Base-by-base conservation (phyloP, 176 grass and related monocot genomes). In the Bromus sterilis region DNA sequence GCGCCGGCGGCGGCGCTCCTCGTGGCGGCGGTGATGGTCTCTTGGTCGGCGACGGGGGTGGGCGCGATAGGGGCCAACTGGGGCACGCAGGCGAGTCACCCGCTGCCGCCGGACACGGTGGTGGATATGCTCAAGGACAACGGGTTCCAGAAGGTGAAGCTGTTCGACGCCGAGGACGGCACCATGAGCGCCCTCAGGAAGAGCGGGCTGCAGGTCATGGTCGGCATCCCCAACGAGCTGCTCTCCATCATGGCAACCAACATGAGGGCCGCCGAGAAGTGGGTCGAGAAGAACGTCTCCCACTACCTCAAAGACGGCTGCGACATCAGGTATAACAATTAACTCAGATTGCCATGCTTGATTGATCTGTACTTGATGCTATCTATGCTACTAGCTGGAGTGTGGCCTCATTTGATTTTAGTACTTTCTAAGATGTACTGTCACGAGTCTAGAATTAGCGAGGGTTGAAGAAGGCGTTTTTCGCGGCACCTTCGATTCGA, bases 141-240 rank as follows among this genome's bases (percentile, higher is more conserved):
- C 80, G 93, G 96, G 18, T 95, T 99, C 41, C 79, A 92, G 75
- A 95, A 93, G 86, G 93, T 88, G 73, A 99, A 99, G 89, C 79
- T 99, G 59, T 99, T 99, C 84, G 96, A 99, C 57, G 96, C 92
- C 2, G 96, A 95, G 82, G 96, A 99, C 2, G 86, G 46, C 42
- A 93, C 88, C 62, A 95, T 99, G 96, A 86, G 34, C 84, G 96
- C 96, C 24, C 87, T 99, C 35, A 93, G 56, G 84, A 99, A 99
- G 90, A 95, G 96, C 62, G 89, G 96, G 15, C 81, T 99, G 18
- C 89, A 99, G 89, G 96, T 99, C 20, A 99, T 99, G 96, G 93
- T 95, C 39, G 96, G 96, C 86, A 93, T 99, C 80, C 96, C 96
- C 13, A 99, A 99, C 82, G 96, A 99, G 21, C 80, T 99, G 91